Base-by-base conservation (phyloP, 208 protist genomes). In the Trypanosoma vivax region DNA sequence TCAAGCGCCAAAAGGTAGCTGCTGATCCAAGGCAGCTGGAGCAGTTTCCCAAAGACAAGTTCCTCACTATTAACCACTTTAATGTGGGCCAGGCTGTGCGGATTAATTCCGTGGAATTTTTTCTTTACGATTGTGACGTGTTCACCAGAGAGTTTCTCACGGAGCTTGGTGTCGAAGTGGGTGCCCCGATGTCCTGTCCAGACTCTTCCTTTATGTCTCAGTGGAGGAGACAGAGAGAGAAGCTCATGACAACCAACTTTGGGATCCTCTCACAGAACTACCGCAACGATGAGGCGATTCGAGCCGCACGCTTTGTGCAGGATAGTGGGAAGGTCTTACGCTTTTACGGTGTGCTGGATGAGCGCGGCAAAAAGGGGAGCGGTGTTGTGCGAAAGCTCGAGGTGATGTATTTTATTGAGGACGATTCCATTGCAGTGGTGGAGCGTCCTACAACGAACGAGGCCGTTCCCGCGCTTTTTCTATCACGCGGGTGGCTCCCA, bases 271-370 rank as follows among this genome's bases (percentile, higher is more conserved):
- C 72, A 14, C 71, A 92, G 28, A 69, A 83, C 39, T 72, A 57
- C 54, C 62, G 55, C 25, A 46, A 60, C 13, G 82, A 92, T 33
- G 88, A 95, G 50, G 65, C 76, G 30, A 68, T 83, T 53, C 78
- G 75, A 3, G 67, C 76, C 3, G 73, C 82, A 27, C 67, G 81
- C 30, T 97, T 98, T 72, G 71, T 99, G 24, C 73, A 70, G 4
- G 89, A 97, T 68, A 88, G 97, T 57, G 83, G 96, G 30, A 90
- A 96, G 62, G 82, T 97, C 31, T 79, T 98, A n/a, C 81, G 95
- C 28, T 99, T 98, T 72, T 96, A 91, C 57, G 83, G 62, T 25
- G 62, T 98, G 34, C 41, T 84, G 28, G 82, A 92, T 49, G 80
- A 90, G 53, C 80, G 85, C 13, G 50, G 58, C 29, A 68, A 43